These are phyloP conservation scores for Candida easanensis DNA, from an alignment of 805 yeast genomes.

Conservation along the genomic window DNA sequence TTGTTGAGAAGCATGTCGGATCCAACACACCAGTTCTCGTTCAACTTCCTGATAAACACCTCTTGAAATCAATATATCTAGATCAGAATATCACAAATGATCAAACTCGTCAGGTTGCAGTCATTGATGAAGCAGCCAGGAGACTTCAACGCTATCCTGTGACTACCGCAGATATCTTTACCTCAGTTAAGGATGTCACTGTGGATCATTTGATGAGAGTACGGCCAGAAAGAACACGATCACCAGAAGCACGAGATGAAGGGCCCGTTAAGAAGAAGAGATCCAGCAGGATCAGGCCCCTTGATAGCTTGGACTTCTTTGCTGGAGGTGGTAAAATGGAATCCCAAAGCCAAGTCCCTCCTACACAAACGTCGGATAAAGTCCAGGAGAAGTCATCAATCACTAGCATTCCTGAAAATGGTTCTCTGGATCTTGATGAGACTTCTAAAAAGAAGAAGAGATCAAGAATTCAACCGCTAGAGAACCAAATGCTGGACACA, in stretches of 20 bases:
- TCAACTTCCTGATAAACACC: slow-evolving; percentile 1
- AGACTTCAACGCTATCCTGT: slow-evolving; percentile 20
- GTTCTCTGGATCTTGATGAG: not conserved
- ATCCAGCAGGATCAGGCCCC: slow-evolving; percentile 27
- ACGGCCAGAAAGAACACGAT: slow-evolving; percentile 11
- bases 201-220: slow-evolving; percentile 9
- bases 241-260: slow-evolving; percentile 1
- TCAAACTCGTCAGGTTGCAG: slow-evolving; percentile 3
- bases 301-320: slow-evolving; percentile 36
- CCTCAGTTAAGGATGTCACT: slow-evolving; percentile 23
- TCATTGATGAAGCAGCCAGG: slow-evolving; percentile 6
- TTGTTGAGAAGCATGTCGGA: not conserved
- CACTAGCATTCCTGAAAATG: not conserved
- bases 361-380: not conserved
- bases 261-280: slow-evolving; percentile 16
- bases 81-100: not conserved
- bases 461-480: slow-evolving; percentile 6
- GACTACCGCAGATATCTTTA: slow-evolving; percentile 29
- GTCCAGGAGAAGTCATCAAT: not conserved
- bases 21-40: slow-evolving; percentile 2
- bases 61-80: slow-evolving; percentile 2
- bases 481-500: slow-evolving; percentile 11
- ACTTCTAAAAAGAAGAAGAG: not conserved
- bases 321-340: slow-evolving; percentile 34
- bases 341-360: not conserved